phyloP scores from a whole-genome alignment of 2,329 filamentous ascomycete species.

The Epichloe gansuensis region DNA sequence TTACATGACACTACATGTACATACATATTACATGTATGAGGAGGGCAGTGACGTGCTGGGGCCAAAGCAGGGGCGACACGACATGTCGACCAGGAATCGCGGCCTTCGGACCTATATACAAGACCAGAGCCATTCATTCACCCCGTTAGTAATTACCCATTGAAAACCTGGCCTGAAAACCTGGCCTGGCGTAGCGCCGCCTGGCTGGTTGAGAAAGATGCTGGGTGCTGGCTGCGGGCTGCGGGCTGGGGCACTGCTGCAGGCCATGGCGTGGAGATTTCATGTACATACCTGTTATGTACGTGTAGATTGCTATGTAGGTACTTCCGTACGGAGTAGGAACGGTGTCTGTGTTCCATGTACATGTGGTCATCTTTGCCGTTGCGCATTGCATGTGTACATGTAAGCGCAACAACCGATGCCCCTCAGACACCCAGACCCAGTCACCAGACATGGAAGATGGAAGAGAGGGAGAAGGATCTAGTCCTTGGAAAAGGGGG shows the following conservation, averaged over 20 bases:
- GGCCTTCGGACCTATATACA: not conserved
- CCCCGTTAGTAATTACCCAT: not conserved
- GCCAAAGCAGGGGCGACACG: no score
- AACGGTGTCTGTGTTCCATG: not conserved
- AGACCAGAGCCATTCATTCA: not conserved
- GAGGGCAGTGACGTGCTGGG: no score
- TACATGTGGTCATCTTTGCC: constrained; percentile 12
- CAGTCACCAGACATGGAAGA: constrained; percentile 13
- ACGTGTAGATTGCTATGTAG: not conserved
- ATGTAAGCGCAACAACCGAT: constrained; percentile 9
- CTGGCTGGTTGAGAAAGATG: constrained; percentile 1
- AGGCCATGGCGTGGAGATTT: not conserved
- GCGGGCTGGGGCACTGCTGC: constrained; percentile 1
- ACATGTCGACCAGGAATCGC: not conserved
- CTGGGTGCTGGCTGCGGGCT: not conserved
- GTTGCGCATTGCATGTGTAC: constrained; percentile 5
- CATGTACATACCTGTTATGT: no score
- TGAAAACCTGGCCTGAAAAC: not conserved
- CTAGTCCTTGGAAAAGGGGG: constrained; percentile 14
- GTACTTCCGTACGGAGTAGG: not conserved
- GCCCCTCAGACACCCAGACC: not conserved
- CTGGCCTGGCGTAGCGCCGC: constrained; percentile 1
- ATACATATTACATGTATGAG: no score
- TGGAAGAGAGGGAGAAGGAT: constrained; percentile 21
- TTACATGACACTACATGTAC: no score